Evolutionary conservation across 331 rosid species (phyloP), one percentile per base, ranked within the genome.

Genomic region (Phaseolus coccineus): DNA sequence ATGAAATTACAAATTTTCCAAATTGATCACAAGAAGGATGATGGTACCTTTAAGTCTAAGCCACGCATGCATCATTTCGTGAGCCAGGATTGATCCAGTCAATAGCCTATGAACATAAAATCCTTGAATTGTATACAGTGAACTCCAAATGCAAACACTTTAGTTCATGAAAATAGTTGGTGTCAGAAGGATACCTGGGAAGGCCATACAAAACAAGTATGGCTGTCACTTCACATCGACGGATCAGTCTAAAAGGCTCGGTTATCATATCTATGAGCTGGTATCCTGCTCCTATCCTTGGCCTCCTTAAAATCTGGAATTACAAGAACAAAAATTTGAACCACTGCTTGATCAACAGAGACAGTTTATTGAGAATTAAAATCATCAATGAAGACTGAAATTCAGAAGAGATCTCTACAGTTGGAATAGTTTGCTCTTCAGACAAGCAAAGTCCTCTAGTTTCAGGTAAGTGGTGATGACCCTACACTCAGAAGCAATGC

Each of bases 41-140:
- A 46, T 47, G 47, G 64, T 78, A 94, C 99, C 98, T 83, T 89
- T 87, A 75, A 96, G 98, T 82, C 97, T 87, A 40, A 96, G 92
- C 99, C 98, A 96, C 6, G 97, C 99, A 77, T 96, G 99, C 99
- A 93, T 96, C 99, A 93, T 96, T 88, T 96, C 99, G 9, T 96
- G 99, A 69, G 99, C 97, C 37, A 95, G 87, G 89, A 93, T 90
- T 50, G 98, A 87, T 68, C 99, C 99, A 1, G 99, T 96, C 87
- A 96, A 80, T 84, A 93, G 80, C 88, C 99, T 96, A 85, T 31
- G 69, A 28, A 79, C 47, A 50, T 24, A 70, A 78, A 76, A 80
- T 67, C 69, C 57, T 69, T 55, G 73, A 64, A 77, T 88, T 82
- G 76, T 24, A 71, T n/a, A 31, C 51, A 9, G 30, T 27, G 72